A percentile compares a stretch with the other conserved stretches of the same genome.
phyloP scores from a whole-genome alignment of 192 early-diverging fungal species.

The Paraglomus brasilianum region DNA sequence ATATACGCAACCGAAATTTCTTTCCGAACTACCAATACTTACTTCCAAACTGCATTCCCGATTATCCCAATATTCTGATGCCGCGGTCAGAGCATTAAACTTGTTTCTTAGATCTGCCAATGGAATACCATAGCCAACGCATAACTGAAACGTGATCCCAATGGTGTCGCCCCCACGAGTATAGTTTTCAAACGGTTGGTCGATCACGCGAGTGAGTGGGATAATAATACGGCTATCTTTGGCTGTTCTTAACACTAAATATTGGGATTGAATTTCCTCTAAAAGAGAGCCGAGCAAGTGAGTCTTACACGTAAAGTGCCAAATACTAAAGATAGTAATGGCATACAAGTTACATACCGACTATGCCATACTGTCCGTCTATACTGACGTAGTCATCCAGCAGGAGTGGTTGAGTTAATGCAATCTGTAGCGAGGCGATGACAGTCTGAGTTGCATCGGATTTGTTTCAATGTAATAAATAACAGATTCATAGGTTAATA shows the following conservation, averaged over 20 bases:
- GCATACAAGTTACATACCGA: constrained; percentile 19
- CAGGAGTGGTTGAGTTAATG: constrained; percentile 44
- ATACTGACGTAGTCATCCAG: constrained; percentile 41
- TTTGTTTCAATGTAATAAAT: background rate
- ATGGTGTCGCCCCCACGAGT: background rate
- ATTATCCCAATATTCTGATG: constrained; percentile 20
- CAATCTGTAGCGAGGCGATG: constrained; percentile 43
- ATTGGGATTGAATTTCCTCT: constrained; percentile 47
- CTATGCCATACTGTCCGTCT: constrained; percentile 31
- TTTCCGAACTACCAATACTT: constrained; percentile 6
- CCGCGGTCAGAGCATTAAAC: background rate
- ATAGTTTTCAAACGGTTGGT: constrained; percentile 18
- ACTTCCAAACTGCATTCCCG: background rate
- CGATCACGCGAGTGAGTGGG: constrained; percentile 33
- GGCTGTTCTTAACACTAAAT: constrained; percentile 38
- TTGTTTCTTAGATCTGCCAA: constrained; percentile 21
- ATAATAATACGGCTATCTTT: constrained; percentile 42
- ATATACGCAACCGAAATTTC: too few relatives aligned
- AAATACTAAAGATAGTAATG: too few relatives aligned
- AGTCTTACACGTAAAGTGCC: too few relatives aligned
- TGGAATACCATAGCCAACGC: constrained; percentile 29
- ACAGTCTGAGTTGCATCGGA: constrained; percentile 33
- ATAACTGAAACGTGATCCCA: background rate
- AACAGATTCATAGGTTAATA: background rate
- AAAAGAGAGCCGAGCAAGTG: too few relatives aligned